These are phyloP conservation scores for Botrytis deweyae DNA, from an alignment of 2,329 filamentous ascomycete species.

Conservation along the genomic window DNA sequence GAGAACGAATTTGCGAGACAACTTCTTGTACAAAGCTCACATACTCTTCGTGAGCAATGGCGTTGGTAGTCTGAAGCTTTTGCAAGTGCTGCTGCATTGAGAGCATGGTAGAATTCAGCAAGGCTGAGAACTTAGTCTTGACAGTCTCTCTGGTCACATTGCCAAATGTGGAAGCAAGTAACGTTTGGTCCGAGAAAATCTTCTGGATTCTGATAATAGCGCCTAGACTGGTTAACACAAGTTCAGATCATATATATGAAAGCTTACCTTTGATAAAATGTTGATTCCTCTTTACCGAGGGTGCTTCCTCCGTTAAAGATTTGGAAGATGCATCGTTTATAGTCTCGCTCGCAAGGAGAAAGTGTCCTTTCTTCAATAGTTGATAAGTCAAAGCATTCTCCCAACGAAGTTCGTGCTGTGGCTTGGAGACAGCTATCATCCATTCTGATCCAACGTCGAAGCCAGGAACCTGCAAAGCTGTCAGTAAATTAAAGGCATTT, in stretches of 20 bases:
- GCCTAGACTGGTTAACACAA: not conserved
- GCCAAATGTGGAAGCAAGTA: slow-evolving; percentile 24
- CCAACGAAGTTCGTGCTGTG: slow-evolving; percentile 47
- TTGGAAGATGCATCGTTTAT: not conserved
- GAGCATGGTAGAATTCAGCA: slow-evolving; percentile 33
- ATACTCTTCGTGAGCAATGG: slow-evolving; percentile 29
- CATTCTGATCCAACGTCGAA: slow-evolving; percentile 52
- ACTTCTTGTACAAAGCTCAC: slow-evolving; percentile 31
- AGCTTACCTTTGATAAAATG: slow-evolving; percentile 13
- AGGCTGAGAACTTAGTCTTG: slow-evolving; percentile 26
- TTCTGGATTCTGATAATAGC: slow-evolving; percentile 14
- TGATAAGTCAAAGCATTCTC: slow-evolving; percentile 31
- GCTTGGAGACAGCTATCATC: slow-evolving; percentile 52
- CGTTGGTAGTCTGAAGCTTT: slow-evolving; percentile 25
- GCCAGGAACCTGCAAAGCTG: slow-evolving; percentile 33
- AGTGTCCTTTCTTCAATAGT: slow-evolving; percentile 16
- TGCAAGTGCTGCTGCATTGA: slow-evolving; percentile 33
- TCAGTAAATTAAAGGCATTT: not conserved
- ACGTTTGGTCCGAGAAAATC: slow-evolving; percentile 24
- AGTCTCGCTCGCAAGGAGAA: not conserved
- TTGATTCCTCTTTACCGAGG: slow-evolving; percentile 1
- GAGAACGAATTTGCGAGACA: slow-evolving; percentile 31
- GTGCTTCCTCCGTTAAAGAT: not conserved
- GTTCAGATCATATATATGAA: not conserved
- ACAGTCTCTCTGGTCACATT: slow-evolving; percentile 21